phyloP scores from a whole-genome alignment of 139 green algal species.

The Chlamydomonas eustigma region DNA sequence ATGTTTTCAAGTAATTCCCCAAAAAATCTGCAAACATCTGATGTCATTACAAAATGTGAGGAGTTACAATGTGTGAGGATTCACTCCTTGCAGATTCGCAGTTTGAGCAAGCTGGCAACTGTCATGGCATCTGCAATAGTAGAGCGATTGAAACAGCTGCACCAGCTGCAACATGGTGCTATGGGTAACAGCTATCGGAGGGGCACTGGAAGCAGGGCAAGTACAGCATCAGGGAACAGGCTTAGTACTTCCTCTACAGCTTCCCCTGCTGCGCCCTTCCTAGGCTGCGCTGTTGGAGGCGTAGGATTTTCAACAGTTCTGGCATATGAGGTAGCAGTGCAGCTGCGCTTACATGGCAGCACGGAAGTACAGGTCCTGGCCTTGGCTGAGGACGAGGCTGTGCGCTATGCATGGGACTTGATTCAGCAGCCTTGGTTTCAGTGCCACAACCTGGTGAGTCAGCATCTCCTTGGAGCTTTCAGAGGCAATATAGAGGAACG shows the following conservation, averaged over 20 bases:
- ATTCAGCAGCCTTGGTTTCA: constrained; percentile 48
- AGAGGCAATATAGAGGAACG: too few relatives aligned
- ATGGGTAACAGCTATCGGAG: neutral
- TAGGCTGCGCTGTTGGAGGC: constrained; percentile 37
- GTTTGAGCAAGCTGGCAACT: constrained; percentile 2
- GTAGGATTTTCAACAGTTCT: constrained; percentile 54
- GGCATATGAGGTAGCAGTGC: constrained; percentile 65
- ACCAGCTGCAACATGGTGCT: neutral
- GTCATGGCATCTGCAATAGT: constrained; percentile 2
- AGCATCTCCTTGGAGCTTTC: too few relatives aligned
- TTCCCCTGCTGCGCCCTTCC: constrained; percentile 21
- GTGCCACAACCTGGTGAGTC: constrained; percentile 9
- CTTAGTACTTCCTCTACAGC: constrained; percentile 35
- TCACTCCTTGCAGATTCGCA: neutral
- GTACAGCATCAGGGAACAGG: neutral
- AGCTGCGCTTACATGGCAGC: constrained; percentile 31
- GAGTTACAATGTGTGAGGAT: too few relatives aligned
- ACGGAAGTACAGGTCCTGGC: constrained; percentile 23
- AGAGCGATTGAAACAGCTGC: neutral
- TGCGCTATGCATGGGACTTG: constrained; percentile 36
- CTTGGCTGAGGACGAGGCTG: constrained; percentile 34
- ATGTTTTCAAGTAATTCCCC: too few relatives aligned
- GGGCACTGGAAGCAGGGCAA: constrained; percentile 2
- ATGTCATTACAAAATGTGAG: too few relatives aligned
- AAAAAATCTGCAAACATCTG: too few relatives aligned